A percentile compares a stretch with the other conserved stretches of the same genome.
Evolutionary conservation across 306 rosid species (phyloP).

Genomic region (Rubus parviflorus): DNA sequence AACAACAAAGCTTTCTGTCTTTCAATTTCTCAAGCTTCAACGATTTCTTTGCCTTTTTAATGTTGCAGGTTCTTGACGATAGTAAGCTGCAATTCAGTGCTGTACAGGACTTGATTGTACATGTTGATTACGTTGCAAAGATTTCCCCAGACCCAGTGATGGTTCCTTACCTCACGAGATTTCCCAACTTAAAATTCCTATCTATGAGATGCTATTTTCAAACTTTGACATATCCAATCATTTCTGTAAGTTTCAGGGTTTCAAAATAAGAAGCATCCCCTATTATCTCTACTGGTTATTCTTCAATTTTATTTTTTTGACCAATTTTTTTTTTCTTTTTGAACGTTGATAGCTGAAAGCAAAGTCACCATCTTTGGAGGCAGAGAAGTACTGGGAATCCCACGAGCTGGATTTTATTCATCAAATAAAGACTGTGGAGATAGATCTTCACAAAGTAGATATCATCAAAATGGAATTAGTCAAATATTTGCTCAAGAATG

Average conservation of each 20-base stretch:
- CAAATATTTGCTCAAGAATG: not conserved
- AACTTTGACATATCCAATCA: too few species aligned
- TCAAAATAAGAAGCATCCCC: too few species aligned
- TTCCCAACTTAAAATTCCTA: not conserved
- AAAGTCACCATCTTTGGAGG: not conserved
- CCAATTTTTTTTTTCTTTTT: too few species aligned
- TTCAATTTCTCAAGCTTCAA: too few species aligned
- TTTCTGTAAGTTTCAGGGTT: not conserved
- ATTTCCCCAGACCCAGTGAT: too few species aligned
- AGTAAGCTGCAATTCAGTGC: not conserved
- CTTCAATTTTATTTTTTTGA: too few species aligned
- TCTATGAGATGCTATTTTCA: not conserved
- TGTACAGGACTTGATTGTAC: not conserved
- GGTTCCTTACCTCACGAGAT: too few species aligned
- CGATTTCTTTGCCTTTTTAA: too few species aligned
- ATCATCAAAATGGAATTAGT: not conserved
- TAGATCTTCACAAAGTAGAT: not conserved
- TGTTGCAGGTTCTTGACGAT: not conserved
- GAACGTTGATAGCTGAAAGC: too few species aligned
- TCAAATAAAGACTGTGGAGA: not conserved
- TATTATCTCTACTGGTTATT: too few species aligned
- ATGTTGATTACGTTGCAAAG: too few species aligned
- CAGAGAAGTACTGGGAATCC: not conserved
- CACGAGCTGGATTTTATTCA: not conserved
- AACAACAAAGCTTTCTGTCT: too few species aligned